Percentiles rank a stretch among this genome's conserved stretches.
Conservation (phyloP, 2,329 filamentous ascomycete genomes). For the Fusarium clavum region DNA sequence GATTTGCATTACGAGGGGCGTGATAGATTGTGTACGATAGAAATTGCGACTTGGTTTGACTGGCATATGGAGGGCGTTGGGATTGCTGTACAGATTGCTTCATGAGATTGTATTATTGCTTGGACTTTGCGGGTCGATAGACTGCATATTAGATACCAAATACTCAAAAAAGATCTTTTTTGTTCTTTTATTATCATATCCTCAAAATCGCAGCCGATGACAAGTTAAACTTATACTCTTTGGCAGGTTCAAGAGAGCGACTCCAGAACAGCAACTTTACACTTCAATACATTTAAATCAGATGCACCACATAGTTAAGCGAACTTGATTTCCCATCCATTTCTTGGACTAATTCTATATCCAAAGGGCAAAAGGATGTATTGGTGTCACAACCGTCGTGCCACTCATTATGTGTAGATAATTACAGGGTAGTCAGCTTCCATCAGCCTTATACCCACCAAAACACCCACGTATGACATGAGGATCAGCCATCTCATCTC, state of each 20-base stretch:
- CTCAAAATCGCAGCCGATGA: too few species aligned
- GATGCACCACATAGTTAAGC: rapidly evolving
- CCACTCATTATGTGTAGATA: rapidly evolving
- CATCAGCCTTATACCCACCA: background rate
- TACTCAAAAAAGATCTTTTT: background rate
- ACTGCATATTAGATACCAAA: slow-evolving; percentile 35
- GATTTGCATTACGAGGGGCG: background rate
- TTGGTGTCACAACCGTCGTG: background rate
- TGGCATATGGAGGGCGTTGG: slow-evolving; percentile 39
- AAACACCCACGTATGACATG: slow-evolving; percentile 2
- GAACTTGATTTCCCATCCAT: rapidly evolving
- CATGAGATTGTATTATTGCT: slow-evolving; percentile 15
- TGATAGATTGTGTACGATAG: slow-evolving; percentile 4
- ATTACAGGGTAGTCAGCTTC: slow-evolving; percentile 9
- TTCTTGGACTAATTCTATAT: rapidly evolving
- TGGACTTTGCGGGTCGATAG: slow-evolving; percentile 1
- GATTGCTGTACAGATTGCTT: slow-evolving; percentile 20
- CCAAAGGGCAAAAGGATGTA: rapidly evolving
- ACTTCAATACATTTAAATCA: background rate
- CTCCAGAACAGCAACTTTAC: background rate
- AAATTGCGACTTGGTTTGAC: background rate
- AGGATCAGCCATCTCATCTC: background rate
- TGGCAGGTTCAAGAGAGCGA: too few species aligned
- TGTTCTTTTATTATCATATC: too few species aligned
- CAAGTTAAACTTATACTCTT: too few species aligned